phyloP scores from a whole-genome alignment of 1,139 yeast genomes.

The Zygoascus hellenicus region DNA sequence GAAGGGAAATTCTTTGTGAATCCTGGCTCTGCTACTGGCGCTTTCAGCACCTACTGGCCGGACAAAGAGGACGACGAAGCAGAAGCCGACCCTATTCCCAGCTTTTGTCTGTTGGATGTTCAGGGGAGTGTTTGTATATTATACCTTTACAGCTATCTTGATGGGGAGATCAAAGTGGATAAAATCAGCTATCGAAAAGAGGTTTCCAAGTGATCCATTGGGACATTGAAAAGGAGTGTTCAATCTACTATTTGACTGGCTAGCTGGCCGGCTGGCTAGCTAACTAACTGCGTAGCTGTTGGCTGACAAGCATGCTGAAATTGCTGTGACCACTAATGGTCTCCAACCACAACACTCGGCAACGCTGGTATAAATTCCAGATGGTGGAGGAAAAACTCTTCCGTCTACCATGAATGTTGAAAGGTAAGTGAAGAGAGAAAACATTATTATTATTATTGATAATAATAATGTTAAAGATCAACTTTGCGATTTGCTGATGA shows the following conservation, averaged over 20 bases:
- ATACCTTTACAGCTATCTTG: conserved; percentile 75
- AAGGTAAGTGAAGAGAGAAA: conserved; percentile 9
- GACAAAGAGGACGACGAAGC: conserved; percentile 30
- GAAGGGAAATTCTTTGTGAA: conserved; percentile 90
- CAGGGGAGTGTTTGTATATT: conserved; percentile 72
- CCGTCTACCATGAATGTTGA: not conserved
- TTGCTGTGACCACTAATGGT: not conserved
- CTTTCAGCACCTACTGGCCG: conserved; percentile 52
- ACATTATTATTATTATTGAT: no score
- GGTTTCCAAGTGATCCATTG: not conserved
- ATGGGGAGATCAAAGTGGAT: conserved; percentile 86
- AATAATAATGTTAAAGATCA: conserved; percentile 2
- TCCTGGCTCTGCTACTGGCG: conserved; percentile 97
- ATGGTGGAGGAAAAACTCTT: not conserved
- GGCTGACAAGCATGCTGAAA: not conserved
- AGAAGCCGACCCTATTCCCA: conserved; percentile 48
- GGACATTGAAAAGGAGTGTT: no score
- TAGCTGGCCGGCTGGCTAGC: not conserved
- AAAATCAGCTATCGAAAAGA: conserved; percentile 71
- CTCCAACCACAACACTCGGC: conserved; percentile 6
- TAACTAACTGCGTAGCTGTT: not conserved
- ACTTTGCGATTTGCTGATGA: conserved; percentile 50
- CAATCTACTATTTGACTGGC: not conserved
- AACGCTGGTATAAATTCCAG: not conserved
- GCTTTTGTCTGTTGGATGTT: conserved; percentile 82